Evolutionary conservation across 192 early-diverging fungal species (phyloP), one percentile per base, ranked within the genome.

Genomic region (Mortierella alpina): DNA sequence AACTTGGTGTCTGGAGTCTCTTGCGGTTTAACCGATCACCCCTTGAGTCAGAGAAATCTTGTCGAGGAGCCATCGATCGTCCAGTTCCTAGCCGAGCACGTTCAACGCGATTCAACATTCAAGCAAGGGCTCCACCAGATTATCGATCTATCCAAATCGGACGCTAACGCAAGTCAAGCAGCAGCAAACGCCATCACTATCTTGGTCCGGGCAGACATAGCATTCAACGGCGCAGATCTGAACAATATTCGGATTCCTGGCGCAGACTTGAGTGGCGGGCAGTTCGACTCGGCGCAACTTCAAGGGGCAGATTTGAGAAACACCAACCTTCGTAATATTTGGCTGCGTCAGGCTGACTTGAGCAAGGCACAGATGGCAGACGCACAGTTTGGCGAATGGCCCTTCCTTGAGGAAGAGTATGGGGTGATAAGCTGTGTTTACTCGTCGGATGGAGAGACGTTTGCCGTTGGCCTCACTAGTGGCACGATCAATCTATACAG

Each of bases 101-200:
- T 45, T 4, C 31, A 66, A 55, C 15, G 20, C 2, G 53, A 55
- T 2, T 11, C 23, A 14, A 11, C 1, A 5, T 66, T 66, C 40
- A 55, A 66, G 39, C 0, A 40, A 1, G 40, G 22, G 5, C 64
- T 66, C 15, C 52, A 44, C 4, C 3, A 12, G 1, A 40, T 66
- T 1, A 55, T 66, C 11, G 52, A 66, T 5, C 31, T 7, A 2
- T 66, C 64, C 1, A 66, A 66, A 55, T 5, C 18, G 1, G 48
- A 39, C 49, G 48, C 0, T 1, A 14, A 39, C 2, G 6, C n/a
- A 8, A 6, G 23, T 39, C 4, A 53, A 12, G 54, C 65, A 1
- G 65, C 65, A 4, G 65, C 65, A 0, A 66, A 66, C 13, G 53
- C 65, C 6, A 66, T 66, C 53, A 56, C 65, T 1, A 56, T 66